Conservation (phyloP, 2,329 filamentous ascomycete species). For the Ophiostoma sp. region DNA sequence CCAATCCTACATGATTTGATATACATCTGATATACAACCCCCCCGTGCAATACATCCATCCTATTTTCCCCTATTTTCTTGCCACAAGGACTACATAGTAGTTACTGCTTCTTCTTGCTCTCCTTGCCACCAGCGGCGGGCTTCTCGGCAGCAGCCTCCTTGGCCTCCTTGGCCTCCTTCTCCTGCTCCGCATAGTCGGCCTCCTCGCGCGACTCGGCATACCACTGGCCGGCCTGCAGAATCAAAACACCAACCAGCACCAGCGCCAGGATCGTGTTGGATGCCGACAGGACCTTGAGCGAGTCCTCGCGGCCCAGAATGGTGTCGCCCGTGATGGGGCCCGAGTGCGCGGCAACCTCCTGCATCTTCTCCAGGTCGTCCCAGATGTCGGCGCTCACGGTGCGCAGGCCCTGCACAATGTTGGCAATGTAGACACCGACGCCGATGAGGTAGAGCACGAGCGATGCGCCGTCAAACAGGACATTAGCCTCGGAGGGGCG, state of each 20-base stretch:
- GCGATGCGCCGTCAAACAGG: slow-evolving; percentile 81
- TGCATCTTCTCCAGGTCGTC: slow-evolving; percentile 34
- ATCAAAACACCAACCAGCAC: slow-evolving; percentile 88
- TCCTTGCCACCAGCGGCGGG: slow-evolving; percentile 22
- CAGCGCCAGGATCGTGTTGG: slow-evolving; percentile 91
- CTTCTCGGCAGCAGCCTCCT: slow-evolving; percentile 23
- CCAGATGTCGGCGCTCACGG: slow-evolving; percentile 69
- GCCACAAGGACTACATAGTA: too few species aligned
- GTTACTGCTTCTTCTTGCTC: slow-evolving; percentile 29
- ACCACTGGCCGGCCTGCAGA: slow-evolving; percentile 96
- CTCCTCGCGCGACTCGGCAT: slow-evolving; percentile 87
- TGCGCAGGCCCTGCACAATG: slow-evolving; percentile 88
- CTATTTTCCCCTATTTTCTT: not conserved
- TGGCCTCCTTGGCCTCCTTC: slow-evolving; percentile 38
- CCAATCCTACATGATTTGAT: not conserved
- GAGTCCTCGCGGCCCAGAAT: slow-evolving; percentile 80
- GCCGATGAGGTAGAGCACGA: slow-evolving; percentile 78
- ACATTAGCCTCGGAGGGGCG: slow-evolving; percentile 89
- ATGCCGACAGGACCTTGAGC: slow-evolving; percentile 83
- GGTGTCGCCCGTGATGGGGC: slow-evolving; percentile 53
- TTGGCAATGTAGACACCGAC: slow-evolving; percentile 92
- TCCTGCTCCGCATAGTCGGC: slow-evolving; percentile 68
- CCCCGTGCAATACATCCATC: not conserved
- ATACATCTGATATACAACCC: not conserved
- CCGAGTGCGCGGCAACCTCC: slow-evolving; percentile 38